Evolutionary conservation across 495 filamentous ascomycete genomes (phyloP).

Genomic region (Letharia columbiana): DNA sequence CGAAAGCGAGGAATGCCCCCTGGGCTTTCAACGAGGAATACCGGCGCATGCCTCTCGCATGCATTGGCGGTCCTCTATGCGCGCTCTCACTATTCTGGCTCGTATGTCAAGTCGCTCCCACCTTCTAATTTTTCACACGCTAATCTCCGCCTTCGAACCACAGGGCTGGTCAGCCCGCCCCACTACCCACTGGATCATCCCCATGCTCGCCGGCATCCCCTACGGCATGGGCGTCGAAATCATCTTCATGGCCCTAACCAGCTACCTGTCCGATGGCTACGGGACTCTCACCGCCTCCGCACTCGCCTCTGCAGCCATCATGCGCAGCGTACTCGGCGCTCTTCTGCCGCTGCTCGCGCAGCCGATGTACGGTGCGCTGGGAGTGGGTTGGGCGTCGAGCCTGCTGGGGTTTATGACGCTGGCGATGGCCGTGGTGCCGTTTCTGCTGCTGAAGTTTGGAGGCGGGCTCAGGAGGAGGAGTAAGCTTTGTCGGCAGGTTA

Average conservation of each 20-base stretch:
- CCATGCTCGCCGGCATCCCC: constrained; percentile 33
- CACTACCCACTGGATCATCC: constrained; percentile 35
- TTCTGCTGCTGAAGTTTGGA: constrained; percentile 34
- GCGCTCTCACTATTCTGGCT: constrained; percentile 37
- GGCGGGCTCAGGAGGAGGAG: constrained; percentile 34
- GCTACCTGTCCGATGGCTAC: constrained; percentile 42
- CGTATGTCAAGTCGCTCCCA: not conserved
- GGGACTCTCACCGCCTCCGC: constrained; percentile 38
- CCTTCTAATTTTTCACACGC: not conserved
- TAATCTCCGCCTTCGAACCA: not conserved
- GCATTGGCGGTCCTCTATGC: constrained; percentile 34
- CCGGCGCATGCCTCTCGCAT: constrained; percentile 36
- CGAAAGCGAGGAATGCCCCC: constrained; percentile 32
- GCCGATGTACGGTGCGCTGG: constrained; percentile 35
- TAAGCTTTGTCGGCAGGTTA: constrained; percentile 33
- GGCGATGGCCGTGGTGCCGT: constrained; percentile 30
- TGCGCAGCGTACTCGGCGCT: constrained; percentile 35
- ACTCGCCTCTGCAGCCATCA: constrained; percentile 36
- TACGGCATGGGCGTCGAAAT: constrained; percentile 37
- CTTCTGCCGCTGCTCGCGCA: constrained; percentile 37
- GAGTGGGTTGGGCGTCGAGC: constrained; percentile 38
- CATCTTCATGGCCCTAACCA: constrained; percentile 42
- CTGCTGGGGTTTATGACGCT: constrained; percentile 40
- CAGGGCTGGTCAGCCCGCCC: constrained; percentile 34
- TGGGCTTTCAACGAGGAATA: constrained; percentile 38